Evolutionary conservation across 2,329 filamentous ascomycete species (phyloP).

Genomic region (Hyphodiscus sp.): DNA sequence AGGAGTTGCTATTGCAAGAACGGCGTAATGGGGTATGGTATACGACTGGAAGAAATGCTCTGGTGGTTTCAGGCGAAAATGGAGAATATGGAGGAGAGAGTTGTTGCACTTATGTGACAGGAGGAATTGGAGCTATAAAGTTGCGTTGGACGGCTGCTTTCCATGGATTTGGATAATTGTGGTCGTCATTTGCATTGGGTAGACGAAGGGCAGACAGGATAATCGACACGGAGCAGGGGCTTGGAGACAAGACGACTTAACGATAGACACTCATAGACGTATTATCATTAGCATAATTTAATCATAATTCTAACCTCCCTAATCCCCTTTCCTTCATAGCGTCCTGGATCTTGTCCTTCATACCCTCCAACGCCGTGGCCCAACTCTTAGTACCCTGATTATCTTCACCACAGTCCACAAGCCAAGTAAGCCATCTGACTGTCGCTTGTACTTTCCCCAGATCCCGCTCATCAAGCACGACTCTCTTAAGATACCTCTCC

Average conservation of each 20-base stretch:
- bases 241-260: neutral
- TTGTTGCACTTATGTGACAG: no score
- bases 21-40: no score
- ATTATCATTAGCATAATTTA: neutral
- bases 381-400: slow-evolving; percentile 36
- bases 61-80: no score
- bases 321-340: slow-evolving; percentile 50
- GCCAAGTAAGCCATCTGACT: neutral
- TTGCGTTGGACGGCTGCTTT: no score
- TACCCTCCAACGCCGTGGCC: slow-evolving; percentile 35
- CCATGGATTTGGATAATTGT: no score
- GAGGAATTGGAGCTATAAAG: no score
- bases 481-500: slow-evolving; percentile 44
- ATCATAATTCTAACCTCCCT: slow-evolving; percentile 42
- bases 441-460: neutral
- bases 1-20: no score
- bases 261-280: neutral
- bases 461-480: slow-evolving; percentile 37
- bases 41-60: no score
- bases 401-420: neutral
- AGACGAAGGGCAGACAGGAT: neutral
- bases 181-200: neutral
- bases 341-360: slow-evolving; percentile 45
- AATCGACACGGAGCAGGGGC: neutral
- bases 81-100: no score